Conservation (phyloP, 805 yeast genomes). For the Saturnispora gosingensis region DNA sequence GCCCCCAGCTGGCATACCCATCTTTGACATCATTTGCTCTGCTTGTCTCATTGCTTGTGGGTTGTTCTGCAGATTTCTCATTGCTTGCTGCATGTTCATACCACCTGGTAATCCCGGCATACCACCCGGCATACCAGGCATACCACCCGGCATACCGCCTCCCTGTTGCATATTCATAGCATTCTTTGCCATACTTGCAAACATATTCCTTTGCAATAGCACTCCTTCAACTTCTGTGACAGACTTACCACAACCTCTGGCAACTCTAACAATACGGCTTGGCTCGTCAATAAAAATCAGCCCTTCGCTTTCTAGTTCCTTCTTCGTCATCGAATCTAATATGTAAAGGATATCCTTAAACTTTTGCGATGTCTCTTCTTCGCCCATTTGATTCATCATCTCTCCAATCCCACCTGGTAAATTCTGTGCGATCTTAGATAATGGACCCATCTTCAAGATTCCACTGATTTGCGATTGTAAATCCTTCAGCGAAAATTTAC, state of each 20-base stretch:
- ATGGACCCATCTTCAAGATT: slow-evolving; percentile 93
- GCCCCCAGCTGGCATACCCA: slow-evolving; percentile 8
- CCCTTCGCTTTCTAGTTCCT: slow-evolving; percentile 89
- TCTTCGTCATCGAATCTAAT: slow-evolving; percentile 91
- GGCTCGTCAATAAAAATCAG: slow-evolving; percentile 72
- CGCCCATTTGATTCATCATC: slow-evolving; percentile 80
- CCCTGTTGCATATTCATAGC: slow-evolving; percentile 44
- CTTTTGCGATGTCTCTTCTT: slow-evolving; percentile 79
- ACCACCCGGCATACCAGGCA: neutral
- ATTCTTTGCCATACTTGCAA: slow-evolving; percentile 85
- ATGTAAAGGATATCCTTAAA: slow-evolving; percentile 84
- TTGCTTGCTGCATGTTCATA: slow-evolving; percentile 9
- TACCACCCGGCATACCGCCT: slow-evolving; percentile 43
- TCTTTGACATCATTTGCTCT: slow-evolving; percentile 8
- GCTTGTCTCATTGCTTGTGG: slow-evolving; percentile 8
- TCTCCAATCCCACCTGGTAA: slow-evolving; percentile 84
- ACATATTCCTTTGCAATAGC: slow-evolving; percentile 81
- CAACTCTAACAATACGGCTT: slow-evolving; percentile 77
- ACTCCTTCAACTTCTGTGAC: slow-evolving; percentile 92
- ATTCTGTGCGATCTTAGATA: slow-evolving; percentile 90
- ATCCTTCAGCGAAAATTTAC: slow-evolving; percentile 85
- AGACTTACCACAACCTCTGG: slow-evolving; percentile 88
- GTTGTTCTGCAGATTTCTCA: slow-evolving; percentile 7
- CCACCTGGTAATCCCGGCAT: slow-evolving; percentile 8
- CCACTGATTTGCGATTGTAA: slow-evolving; percentile 92